phyloP scores from a whole-genome alignment of 306 rosid genomes.

The Crotalaria pallida region DNA sequence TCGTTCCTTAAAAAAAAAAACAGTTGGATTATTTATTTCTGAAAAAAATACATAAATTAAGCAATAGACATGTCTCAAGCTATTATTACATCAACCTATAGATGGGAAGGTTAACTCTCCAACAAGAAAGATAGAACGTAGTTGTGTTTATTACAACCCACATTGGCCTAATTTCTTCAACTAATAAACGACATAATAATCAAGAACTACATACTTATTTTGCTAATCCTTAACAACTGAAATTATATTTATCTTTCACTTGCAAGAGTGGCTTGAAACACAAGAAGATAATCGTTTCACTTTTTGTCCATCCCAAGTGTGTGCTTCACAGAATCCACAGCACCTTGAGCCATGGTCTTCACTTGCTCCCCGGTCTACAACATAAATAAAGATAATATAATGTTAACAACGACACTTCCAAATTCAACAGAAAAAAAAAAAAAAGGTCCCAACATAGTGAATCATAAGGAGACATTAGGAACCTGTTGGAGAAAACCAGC shows the following conservation, averaged over 20 bases:
- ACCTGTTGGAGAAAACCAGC: constrained; percentile 58
- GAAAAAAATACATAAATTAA: no score
- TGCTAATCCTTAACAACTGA: constrained; percentile 25
- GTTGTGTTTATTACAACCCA: constrained; percentile 16
- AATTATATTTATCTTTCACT: constrained; percentile 20
- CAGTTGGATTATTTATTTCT: no score
- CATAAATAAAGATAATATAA: not conserved
- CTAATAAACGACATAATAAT: not conserved
- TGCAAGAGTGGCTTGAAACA: not conserved
- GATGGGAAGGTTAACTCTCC: not conserved
- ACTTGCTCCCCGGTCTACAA: constrained; percentile 56
- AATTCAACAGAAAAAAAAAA: not conserved
- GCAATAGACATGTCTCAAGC: not conserved
- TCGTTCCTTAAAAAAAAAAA: no score
- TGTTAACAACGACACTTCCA: not conserved
- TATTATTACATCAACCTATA: not conserved
- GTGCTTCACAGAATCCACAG: constrained; percentile 51
- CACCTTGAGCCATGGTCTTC: constrained; percentile 58
- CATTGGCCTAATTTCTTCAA: not conserved
- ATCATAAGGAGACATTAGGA: not conserved
- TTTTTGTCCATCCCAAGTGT: constrained; percentile 60
- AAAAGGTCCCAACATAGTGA: not conserved
- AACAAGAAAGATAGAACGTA: not conserved
- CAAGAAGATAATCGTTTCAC: not conserved
- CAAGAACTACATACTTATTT: not conserved